Conservation (phyloP, 768 basidiomycete species). For the Paxillus ammoniavirescens region DNA sequence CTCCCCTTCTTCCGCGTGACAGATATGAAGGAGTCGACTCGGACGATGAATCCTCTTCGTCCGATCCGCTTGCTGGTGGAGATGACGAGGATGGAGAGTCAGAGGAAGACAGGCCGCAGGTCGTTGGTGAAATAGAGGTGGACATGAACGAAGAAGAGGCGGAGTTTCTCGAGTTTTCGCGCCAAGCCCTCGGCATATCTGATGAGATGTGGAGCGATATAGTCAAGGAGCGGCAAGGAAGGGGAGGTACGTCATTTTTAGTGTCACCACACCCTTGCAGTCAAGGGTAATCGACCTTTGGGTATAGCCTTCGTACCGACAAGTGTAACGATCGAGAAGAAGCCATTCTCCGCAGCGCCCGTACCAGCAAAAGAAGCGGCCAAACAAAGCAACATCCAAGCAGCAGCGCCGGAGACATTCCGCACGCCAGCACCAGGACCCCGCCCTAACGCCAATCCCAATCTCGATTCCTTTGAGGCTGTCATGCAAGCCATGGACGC, state of each 20-base stretch:
- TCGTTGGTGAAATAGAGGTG: slow-evolving; percentile 81
- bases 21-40: slow-evolving; percentile 92
- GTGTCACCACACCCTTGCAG: slow-evolving; percentile 3
- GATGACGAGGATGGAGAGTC: slow-evolving; percentile 55
- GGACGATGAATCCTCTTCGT: slow-evolving; percentile 81
- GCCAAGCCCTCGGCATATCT: slow-evolving; percentile 85
- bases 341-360: slow-evolving; percentile 1
- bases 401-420: slow-evolving; percentile 8
- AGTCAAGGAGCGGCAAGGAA: slow-evolving; percentile 65
- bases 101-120: slow-evolving; percentile 80
- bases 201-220: slow-evolving; percentile 92
- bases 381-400: slow-evolving; percentile 24
- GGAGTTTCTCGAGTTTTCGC: slow-evolving; percentile 93
- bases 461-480: slow-evolving; percentile 89
- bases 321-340: slow-evolving; percentile 10
- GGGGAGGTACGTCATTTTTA: slow-evolving; percentile 67
- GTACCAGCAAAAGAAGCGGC: not conserved
- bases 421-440: slow-evolving; percentile 32
- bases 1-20: slow-evolving; percentile 79
- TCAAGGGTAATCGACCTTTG: slow-evolving; percentile 5
- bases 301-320: slow-evolving; percentile 60
- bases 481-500: slow-evolving; percentile 96
- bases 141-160: slow-evolving; percentile 93
- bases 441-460: slow-evolving; percentile 54
- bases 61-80: slow-evolving; percentile 38